Percentiles rank a stretch among this genome's conserved stretches.
Evolutionary conservation across 2,329 filamentous ascomycete genomes (phyloP).

Genomic region (Fusarium pilosicola): DNA sequence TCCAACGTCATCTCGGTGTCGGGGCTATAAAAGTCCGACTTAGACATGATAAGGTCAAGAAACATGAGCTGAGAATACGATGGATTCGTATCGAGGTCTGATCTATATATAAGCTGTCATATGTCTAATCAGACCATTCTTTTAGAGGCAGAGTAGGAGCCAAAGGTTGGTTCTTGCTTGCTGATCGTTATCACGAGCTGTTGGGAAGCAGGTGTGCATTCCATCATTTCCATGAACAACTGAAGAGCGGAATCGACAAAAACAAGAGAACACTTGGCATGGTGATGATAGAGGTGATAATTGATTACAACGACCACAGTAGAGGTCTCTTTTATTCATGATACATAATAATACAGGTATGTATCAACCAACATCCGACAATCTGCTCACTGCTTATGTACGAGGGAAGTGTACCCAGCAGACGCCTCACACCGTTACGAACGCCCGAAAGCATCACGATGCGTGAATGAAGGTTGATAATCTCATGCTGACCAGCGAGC

Average conservation of each 20-base stretch:
- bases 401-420: slow-evolving; percentile 51
- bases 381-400: slow-evolving; percentile 44
- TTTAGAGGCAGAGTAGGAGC: not conserved
- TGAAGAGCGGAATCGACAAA: not conserved
- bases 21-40: slow-evolving; percentile 38
- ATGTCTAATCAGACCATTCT: too few species aligned
- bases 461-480: slow-evolving; percentile 44
- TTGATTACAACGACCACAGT: not conserved
- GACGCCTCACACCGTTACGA: slow-evolving; percentile 47
- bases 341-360: slow-evolving; percentile 26
- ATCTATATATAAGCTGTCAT: not conserved
- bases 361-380: slow-evolving; percentile 45
- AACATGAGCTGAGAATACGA: slow-evolving; percentile 3
- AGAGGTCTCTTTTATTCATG: not conserved
- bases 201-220: too few species aligned
- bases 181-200: not conserved
- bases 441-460: slow-evolving; percentile 45
- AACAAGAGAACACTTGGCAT: not conserved
- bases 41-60: not conserved
- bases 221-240: not conserved
- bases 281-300: fast-evolving
- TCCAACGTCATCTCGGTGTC: slow-evolving; percentile 43
- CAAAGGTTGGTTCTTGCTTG: not conserved
- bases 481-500: slow-evolving; percentile 46
- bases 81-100: slow-evolving; percentile 1